A percentile compares a stretch with the other conserved stretches of the same genome.
These are phyloP conservation scores for Hypomontagnella submonticulosa DNA, from an alignment of 495 filamentous ascomycete genomes.

Conservation along the genomic window DNA sequence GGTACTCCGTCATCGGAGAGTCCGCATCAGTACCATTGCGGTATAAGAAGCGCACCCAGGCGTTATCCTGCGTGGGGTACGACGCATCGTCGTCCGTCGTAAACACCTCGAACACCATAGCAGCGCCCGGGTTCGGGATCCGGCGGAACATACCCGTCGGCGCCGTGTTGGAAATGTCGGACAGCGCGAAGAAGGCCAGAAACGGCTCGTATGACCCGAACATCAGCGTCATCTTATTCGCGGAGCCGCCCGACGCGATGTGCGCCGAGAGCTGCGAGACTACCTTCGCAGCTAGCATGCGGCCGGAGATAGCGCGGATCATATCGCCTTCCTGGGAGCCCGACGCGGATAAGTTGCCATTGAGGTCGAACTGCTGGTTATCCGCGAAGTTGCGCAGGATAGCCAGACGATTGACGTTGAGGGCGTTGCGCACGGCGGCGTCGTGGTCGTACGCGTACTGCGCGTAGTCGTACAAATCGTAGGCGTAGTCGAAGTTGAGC, in stretches of 20 bases:
- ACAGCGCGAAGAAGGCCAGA: constrained; percentile 54
- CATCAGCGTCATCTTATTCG: constrained; percentile 53
- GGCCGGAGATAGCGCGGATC: constrained; percentile 54
- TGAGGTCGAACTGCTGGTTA: constrained; percentile 48
- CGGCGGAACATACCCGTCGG: constrained; percentile 38
- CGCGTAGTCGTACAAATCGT: constrained; percentile 58
- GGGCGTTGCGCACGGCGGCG: constrained; percentile 29
- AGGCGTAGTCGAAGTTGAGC: constrained; percentile 55
- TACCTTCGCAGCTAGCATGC: constrained; percentile 52
- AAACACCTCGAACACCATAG: constrained; percentile 58
- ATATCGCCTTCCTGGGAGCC: constrained; percentile 46
- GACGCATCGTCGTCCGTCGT: constrained; percentile 39
- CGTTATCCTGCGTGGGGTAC: constrained; percentile 41
- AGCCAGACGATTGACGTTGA: constrained; percentile 39
- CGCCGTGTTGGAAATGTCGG: constrained; percentile 38
- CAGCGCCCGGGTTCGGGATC: constrained; percentile 53
- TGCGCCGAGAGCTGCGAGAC: constrained; percentile 46
- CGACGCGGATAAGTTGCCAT: constrained; percentile 50
- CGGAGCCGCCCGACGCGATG: constrained; percentile 40
- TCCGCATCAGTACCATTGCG: constrained; percentile 46
- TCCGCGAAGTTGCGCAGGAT: constrained; percentile 48
- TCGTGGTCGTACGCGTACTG: constrained; percentile 52
- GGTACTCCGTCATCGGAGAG: constrained; percentile 41
- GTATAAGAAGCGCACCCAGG: constrained; percentile 57
- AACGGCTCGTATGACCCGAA: constrained; percentile 59